These are phyloP conservation scores for Aegilops umbellulata DNA, from an alignment of 176 grass and related monocot species.

Conservation along the genomic window DNA sequence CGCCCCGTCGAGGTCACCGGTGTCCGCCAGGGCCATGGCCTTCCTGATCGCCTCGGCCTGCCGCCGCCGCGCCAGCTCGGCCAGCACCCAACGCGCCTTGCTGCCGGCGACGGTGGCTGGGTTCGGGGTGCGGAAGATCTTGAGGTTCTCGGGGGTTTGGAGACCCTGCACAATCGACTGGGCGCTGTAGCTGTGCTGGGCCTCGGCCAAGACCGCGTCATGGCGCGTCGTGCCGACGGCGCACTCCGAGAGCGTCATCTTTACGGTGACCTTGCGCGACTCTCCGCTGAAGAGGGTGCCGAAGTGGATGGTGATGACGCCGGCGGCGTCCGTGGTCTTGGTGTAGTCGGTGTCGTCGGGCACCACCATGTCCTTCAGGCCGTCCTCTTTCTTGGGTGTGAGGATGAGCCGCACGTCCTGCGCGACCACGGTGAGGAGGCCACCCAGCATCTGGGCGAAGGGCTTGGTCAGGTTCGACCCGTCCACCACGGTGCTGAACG, in stretches of 20 bases:
- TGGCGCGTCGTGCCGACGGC: neutral
- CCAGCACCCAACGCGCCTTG: neutral
- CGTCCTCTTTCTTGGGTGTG: neutral
- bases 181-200: neutral
- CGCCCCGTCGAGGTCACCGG: neutral
- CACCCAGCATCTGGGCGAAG: constrained; percentile 22
- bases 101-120: neutral
- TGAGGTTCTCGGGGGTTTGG: neutral
- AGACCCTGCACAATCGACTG: too few species aligned
- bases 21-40: neutral
- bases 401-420: constrained; percentile 22
- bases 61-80: neutral
- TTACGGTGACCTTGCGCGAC: neutral
- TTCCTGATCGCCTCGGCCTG: neutral
- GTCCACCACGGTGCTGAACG: neutral
- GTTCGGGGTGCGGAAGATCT: neutral
- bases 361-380: neutral
- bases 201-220: neutral
- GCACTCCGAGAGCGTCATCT: neutral
- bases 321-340: neutral
- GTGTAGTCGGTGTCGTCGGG: neutral
- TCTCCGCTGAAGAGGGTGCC: constrained; percentile 25
- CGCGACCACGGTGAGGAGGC: constrained; percentile 29
- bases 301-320: constrained; percentile 17
- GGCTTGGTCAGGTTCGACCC: neutral